A percentile compares a stretch with the other conserved stretches of the same genome.
Conservation (phyloP, 2,329 filamentous ascomycete genomes). For the Aspergillus jensenii region DNA sequence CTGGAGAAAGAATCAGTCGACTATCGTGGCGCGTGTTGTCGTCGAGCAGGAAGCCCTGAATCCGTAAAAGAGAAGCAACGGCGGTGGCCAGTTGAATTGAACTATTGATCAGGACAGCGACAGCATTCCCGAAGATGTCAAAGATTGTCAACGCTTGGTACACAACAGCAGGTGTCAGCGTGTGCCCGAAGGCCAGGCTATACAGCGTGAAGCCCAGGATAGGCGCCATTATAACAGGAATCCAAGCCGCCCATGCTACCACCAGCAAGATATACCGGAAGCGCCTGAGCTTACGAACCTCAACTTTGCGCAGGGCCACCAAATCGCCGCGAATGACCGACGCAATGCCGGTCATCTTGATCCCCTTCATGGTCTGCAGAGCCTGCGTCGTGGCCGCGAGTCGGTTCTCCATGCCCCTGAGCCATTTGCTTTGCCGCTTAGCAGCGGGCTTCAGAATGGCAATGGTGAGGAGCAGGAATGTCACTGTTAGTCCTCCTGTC, state of each 20-base stretch:
- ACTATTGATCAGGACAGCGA: background rate
- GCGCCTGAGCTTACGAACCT: background rate
- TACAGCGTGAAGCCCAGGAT: background rate
- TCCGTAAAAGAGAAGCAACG: background rate
- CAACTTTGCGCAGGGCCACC: background rate
- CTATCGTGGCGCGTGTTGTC: background rate
- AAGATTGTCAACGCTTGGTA: background rate
- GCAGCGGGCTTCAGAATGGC: background rate
- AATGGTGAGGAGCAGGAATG: background rate
- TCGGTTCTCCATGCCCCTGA: background rate
- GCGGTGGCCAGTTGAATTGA: background rate
- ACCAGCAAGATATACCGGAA: background rate
- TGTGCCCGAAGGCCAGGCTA: background rate
- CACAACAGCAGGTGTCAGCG: background rate
- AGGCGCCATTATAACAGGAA: background rate
- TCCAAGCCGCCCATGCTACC: background rate
- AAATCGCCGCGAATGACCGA: background rate
- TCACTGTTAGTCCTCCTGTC: background rate
- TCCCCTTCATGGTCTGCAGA: background rate
- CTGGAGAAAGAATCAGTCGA: background rate
- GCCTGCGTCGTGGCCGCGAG: background rate
- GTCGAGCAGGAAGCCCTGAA: background rate
- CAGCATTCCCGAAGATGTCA: background rate
- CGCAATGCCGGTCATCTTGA: background rate
- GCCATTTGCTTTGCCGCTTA: background rate